Evolutionary conservation across 2,329 filamentous ascomycete genomes (phyloP), one percentile per base, ranked within the genome.

Genomic region (Pseudopyrenochaeta lycopersici): DNA sequence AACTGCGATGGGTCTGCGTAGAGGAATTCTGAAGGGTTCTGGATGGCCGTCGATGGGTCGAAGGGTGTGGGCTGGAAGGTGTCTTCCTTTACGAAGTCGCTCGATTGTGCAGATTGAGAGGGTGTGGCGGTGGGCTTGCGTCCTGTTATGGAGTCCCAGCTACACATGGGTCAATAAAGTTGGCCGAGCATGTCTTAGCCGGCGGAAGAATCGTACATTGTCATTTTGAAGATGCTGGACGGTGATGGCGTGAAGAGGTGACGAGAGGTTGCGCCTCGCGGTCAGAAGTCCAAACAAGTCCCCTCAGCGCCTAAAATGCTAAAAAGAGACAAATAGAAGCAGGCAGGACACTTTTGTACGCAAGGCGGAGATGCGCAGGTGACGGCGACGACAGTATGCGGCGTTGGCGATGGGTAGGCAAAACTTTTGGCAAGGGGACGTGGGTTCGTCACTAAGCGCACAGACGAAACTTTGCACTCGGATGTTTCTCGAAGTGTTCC

Each of bases 21-120:
- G 54, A 98, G 86, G 79, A 99, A 97, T 51, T 91, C 89, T 70
- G 91, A 89, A 68, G 95, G 90, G 78, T 94, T 92, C 77, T 90
- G 88, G 48, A 87, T 75, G 55, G 78, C 87, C 68, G 88, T 84
- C 64, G 86, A 83, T 36, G 91, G 86, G 76, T 93, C 88, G 78
- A 91, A 93, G 63, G 83, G 76, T 49, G 82, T 77, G 52, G 85
- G 78, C 38, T 80, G 78, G 75, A 84, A 84, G 67, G 80, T 78
- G 69, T 74, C 70, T 66, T 72, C 64, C 56, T 84, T 78, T n/a
- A 51, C 56, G 49, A 64, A 64, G 39, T 64, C 61, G 33, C 33
- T 46, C 45, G 58, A 56, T 56, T 29, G 23, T 4, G 23, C 4
- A 9, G 68, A 58, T 52, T 76, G 72, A 23, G 75, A 57, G 50